Base-by-base conservation (phyloP, 345 rosid genomes). In the Citrus hindsii region DNA sequence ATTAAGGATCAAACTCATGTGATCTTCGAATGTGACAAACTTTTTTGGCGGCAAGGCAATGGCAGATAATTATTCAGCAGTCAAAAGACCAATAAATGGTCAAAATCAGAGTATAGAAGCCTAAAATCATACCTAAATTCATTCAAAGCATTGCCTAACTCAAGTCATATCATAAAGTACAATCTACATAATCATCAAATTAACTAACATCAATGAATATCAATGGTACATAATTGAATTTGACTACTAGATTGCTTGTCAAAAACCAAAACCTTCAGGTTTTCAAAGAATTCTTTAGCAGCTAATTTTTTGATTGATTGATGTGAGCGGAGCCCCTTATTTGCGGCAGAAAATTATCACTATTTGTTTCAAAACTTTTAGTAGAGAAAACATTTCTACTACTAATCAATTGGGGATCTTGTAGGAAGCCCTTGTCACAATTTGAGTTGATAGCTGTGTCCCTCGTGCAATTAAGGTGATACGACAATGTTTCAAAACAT, bases 81-180 rank as follows among this genome's bases (percentile, higher is more conserved):
- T 71, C 42, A 28, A 71, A 71, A 51, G 62, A 19, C 27, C 24
- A 28, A 28, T 7, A 6, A 53, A 8, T 71, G 18, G 40, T 66
- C 69, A 66, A 66, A 66, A 66, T 33, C 46, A 66, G 37, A 35
- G 37, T 19, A 33, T 66, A 10, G 18, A 66, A 33, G 46, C 46
- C 69, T 35, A 66, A 35, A 71, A 32, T 28, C 62, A 28, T 51
- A 56, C 74, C 62, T 71, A 71, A 71, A 71, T 59, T 71, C 38
- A 71, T 53, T 71, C 10, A 28, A 71, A 51, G 40, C 18, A 9
- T 71, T 3, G 62, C 60, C 61, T 71, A 35, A 19, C 69, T 33
- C 10, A 40, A 24, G 22, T 71, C 24, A 33, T 72, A 56, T 21
- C 46, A 56, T 35, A 56, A 35, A 51, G 46, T 19, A 66, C 25